Conservation (phyloP, 2,329 filamentous ascomycete genomes). For the Escovopsis sp. region DNA sequence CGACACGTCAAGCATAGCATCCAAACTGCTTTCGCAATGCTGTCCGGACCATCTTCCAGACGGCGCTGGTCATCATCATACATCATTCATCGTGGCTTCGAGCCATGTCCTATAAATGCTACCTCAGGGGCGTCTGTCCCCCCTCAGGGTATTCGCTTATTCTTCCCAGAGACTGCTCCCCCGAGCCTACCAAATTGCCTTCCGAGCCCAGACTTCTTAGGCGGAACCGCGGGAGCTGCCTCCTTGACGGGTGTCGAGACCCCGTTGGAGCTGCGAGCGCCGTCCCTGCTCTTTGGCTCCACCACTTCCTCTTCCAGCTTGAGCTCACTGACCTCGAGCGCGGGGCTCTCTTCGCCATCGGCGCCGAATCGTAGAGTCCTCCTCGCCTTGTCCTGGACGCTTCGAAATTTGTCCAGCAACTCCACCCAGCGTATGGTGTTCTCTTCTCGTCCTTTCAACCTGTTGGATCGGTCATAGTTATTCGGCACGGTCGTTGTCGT, state of each 20-base stretch:
- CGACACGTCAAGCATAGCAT: neutral
- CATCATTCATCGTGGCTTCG: neutral
- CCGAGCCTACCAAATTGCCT: conserved; percentile 55
- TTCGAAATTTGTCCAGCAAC: conserved; percentile 84
- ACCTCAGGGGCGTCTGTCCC: conserved; percentile 14
- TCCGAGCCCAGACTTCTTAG: conserved; percentile 48
- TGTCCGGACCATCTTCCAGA: neutral
- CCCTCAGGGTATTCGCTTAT: no score
- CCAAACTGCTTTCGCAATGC: neutral
- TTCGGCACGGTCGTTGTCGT: conserved; percentile 33
- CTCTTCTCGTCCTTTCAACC: conserved; percentile 71
- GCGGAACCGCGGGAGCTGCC: conserved; percentile 29
- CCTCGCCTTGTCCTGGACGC: conserved; percentile 73
- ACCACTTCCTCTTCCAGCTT: conserved; percentile 25
- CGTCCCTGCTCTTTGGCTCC: conserved; percentile 26
- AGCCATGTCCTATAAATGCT: neutral
- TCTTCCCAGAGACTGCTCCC: conserved; percentile 52
- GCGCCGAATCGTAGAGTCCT: conserved; percentile 46
- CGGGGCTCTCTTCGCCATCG: conserved; percentile 32
- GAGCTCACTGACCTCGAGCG: conserved; percentile 28
- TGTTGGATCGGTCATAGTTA: conserved; percentile 53
- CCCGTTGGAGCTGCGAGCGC: conserved; percentile 15
- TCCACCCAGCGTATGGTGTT: conserved; percentile 81
- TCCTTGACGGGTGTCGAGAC: conserved; percentile 32
- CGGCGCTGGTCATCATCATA: neutral